Base-by-base conservation (phyloP, 768 basidiomycete species). In the Dendrothele bispora region DNA sequence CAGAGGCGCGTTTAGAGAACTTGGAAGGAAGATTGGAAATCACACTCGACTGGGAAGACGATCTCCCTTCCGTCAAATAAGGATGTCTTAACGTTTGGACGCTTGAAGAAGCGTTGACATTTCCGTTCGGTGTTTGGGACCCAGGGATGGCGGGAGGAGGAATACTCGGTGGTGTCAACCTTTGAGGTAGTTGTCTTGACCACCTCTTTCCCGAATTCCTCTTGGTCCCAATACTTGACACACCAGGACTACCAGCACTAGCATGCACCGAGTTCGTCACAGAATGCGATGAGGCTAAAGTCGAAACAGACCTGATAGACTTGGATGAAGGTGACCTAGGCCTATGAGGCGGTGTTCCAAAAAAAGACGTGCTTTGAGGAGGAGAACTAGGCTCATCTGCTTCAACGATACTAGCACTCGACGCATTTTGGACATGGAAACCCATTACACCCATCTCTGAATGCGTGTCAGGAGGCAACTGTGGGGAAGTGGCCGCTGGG, bases 161-260 rank as follows among this genome's bases (percentile, higher is more conserved):
- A 5, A 81, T 84, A 22, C 67, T 74, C 2, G 85, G 83, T 8
- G 84, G 83, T 4, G 78, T 78, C 40, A 72, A 60, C 39, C 75
- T 73, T 18, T 77, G 73, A 7, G 84, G 84, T 52, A 69, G 60
- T 52, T 78, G 80, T 42, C 78, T 70, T 29, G 82, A 83, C 81
- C 82, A 82, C 43, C 80, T 68, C 44, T 71, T 73, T 26, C 61
- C 61, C 22, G 61, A 62, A 24, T 50, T 61, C 15, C 55, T 64
- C 52, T 68, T 68, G 27, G 63, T 65, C 46, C 70, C 72, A 8
- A 63, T 59, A 51, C 67, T 75, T 10, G 71, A 68, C 32, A 63
- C 21, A 58, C n/a, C n/a, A n/a, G n/a, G n/a, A n/a, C n/a, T n/a
- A n/a, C n/a, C n/a, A n/a, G n/a, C n/a, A n/a, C n/a, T n/a, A n/a